Evolutionary conservation across 1,284 basidiomycete genomes (phyloP).

Genomic region (Irpex rosettiformis): DNA sequence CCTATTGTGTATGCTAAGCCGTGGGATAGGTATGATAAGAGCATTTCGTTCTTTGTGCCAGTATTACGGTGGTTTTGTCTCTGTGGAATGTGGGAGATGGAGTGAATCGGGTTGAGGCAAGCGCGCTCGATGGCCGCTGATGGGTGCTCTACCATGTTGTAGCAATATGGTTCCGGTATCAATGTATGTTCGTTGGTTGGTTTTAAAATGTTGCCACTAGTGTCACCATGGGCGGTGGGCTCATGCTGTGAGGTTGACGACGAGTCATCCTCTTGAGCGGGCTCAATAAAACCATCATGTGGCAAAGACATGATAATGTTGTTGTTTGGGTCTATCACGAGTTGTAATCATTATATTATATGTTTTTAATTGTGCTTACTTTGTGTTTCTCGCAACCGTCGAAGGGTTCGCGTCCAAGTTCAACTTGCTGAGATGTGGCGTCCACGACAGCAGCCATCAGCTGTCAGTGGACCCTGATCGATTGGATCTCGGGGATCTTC

Average conservation of each 20-base stretch:
- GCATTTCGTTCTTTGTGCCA: neutral
- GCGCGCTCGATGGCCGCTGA: neutral
- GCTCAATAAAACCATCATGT: neutral
- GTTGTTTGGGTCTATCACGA: neutral
- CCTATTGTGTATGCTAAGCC: slow-evolving; percentile 54
- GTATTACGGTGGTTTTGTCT: too few species aligned
- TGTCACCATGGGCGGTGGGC: neutral
- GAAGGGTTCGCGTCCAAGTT: too few species aligned
- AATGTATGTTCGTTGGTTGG: neutral
- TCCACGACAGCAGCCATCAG: too few species aligned
- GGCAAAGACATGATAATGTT: neutral
- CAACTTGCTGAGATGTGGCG: too few species aligned
- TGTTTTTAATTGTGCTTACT: too few species aligned
- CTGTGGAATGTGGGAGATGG: too few species aligned
- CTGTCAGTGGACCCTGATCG: too few species aligned
- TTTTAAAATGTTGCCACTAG: neutral
- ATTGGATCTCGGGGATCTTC: neutral
- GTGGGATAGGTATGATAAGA: slow-evolving; percentile 37
- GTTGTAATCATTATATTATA: neutral
- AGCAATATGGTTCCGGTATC: slow-evolving; percentile 10
- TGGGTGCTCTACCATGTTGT: slow-evolving; percentile 9
- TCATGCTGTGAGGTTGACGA: neutral
- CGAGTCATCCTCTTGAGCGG: neutral
- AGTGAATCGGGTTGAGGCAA: slow-evolving; percentile 5
- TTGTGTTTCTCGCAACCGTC: too few species aligned